A percentile compares a stretch with the other conserved stretches of the same genome.
phyloP scores from a whole-genome alignment of 208 protist genomes.

The Porcisia hertigi region DNA sequence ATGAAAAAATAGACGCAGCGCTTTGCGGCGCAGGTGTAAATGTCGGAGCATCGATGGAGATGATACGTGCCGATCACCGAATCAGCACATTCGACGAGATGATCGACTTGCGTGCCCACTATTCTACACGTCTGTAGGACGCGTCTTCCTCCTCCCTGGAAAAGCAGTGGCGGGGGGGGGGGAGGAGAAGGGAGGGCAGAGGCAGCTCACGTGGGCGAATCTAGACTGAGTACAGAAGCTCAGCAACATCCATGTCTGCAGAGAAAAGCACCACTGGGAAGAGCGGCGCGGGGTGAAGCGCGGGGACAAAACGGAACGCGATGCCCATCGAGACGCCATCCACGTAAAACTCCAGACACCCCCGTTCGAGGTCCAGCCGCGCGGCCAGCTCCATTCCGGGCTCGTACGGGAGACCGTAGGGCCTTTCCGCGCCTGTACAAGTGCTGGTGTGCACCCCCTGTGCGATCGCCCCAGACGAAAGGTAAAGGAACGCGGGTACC shows the following conservation, averaged over 20 bases:
- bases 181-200: not conserved
- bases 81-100: too few relatives aligned
- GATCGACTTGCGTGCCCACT: not conserved
- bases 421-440: constrained; percentile 6
- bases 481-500: constrained; percentile 39
- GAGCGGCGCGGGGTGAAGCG: constrained; percentile 46
- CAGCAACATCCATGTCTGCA: constrained; percentile 46
- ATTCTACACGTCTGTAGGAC: not conserved
- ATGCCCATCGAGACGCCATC: constrained; percentile 50
- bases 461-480: constrained; percentile 48
- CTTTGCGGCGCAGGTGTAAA: too few relatives aligned
- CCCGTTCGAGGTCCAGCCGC: constrained; percentile 41
- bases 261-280: constrained; percentile 62
- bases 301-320: constrained; percentile 56
- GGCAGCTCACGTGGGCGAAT: not conserved
- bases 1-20: too few relatives aligned
- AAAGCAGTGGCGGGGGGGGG: not conserved
- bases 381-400: constrained; percentile 49
- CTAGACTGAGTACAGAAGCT: constrained; percentile 29
- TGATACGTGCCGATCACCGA: too few relatives aligned
- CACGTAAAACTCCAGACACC: constrained; percentile 53
- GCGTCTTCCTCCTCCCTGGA: not conserved
- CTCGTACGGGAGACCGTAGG: constrained; percentile 50
- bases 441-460: constrained; percentile 11
- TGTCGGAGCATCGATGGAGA: too few relatives aligned